Base-by-base conservation (phyloP, 768 basidiomycete genomes). In the Auricularia sp. region DNA sequence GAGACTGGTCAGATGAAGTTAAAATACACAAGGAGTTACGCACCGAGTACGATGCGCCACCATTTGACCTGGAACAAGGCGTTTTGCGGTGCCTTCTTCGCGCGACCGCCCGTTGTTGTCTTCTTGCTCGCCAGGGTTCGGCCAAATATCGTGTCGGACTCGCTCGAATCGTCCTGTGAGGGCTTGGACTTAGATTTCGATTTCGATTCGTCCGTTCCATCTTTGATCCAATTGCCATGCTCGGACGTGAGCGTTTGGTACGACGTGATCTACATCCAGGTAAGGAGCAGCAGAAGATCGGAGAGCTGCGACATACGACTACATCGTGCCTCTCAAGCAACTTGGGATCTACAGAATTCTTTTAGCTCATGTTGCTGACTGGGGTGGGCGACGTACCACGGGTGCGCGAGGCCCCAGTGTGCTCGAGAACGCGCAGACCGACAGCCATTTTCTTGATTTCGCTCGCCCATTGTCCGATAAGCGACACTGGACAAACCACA, bases 391-490 rank as follows among this genome's bases (percentile, higher is more conserved):
- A 70, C 81, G 43, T 67, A 91, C 90, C 81, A 44, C 84, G 84
- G 1, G 90, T 83, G 33, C 96, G 82, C 36, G 71, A 78, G 5
- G 87, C 71, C 0, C 96, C 97, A 59, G 98, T 93, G 72, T 98
- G 94, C 62, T 90, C 85, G 14, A 87, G 74, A 3, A 96, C 92
- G 0, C 78, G 81, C 5, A 96, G 76, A 1, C 79, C 79, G 3
- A 80, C 78, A 0, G 85, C 84, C 78, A 88, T 86, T 69, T 87
- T 91, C 62, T 82, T 73, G 58, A 93, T 85, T 73, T 99, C 96
- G 7, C 83, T 79, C 10, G 87, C 87, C 96, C 96, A 99, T 74
- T 99, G 97, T 12, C 83, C 82, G 63, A 97, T 86, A 12, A 99
- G 84, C 14, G 90, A 84, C 12, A 97, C 81, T 2, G 96, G 96